These are phyloP conservation scores for Metarhizium robertsii DNA, from an alignment of 2,329 filamentous ascomycete genomes.

Conservation along the genomic window DNA sequence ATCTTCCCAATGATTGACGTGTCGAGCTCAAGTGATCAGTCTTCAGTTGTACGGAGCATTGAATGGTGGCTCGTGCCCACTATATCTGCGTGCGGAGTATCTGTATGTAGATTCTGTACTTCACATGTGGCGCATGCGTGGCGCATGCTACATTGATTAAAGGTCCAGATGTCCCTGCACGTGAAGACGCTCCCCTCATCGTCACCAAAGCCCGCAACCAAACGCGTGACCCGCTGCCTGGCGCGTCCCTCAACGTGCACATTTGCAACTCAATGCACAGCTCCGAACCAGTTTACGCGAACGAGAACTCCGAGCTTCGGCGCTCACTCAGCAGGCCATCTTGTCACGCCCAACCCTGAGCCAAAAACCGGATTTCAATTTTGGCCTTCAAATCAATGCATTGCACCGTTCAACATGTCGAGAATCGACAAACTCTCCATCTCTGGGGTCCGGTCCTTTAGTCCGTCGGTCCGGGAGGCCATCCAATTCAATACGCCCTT, in stretches of 20 bases:
- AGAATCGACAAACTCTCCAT: slow-evolving; percentile 87
- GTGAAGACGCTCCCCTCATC: slow-evolving; percentile 3
- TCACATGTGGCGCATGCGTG: too few species aligned
- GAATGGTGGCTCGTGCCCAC: too few species aligned
- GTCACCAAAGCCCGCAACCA: background rate
- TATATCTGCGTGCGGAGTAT: too few species aligned
- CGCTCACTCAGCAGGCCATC: too few species aligned
- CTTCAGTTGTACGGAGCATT: too few species aligned
- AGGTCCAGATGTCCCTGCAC: slow-evolving; percentile 2
- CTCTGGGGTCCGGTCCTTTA: slow-evolving; percentile 76
- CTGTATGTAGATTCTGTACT: too few species aligned
- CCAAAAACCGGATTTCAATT: background rate
- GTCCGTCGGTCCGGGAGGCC: slow-evolving; percentile 61
- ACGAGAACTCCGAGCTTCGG: too few species aligned
- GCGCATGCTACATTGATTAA: background rate
- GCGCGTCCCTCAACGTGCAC: slow-evolving; percentile 1
- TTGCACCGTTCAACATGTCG: slow-evolving; percentile 42
- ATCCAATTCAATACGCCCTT: slow-evolving; percentile 86
- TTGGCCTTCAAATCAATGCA: slow-evolving; percentile 4
- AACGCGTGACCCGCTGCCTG: slow-evolving; percentile 2
- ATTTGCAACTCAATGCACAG: too few species aligned
- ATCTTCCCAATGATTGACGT: too few species aligned
- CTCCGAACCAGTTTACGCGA: too few species aligned
- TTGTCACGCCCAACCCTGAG: too few species aligned
- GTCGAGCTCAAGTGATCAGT: too few species aligned